Conservation (phyloP, 1,284 basidiomycete genomes). For the Trichosporon sp. region DNA sequence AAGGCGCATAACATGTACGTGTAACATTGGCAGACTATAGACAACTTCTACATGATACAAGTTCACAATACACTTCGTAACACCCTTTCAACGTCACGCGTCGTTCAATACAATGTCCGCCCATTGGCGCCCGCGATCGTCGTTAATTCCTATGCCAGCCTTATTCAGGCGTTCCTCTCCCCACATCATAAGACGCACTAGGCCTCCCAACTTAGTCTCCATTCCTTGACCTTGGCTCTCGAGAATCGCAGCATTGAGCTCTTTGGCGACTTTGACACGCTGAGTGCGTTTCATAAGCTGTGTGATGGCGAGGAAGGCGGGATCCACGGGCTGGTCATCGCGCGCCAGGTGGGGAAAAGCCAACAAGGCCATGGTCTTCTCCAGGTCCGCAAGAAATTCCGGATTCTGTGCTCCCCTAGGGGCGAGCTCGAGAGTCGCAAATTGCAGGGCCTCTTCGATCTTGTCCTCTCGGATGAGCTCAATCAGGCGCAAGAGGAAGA, state of each 20-base stretch:
- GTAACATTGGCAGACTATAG: neutral
- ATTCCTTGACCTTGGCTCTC: conserved; percentile 85
- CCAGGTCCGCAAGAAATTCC: conserved; percentile 84
- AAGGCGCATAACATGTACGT: too few species aligned
- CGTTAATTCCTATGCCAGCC: conserved; percentile 24
- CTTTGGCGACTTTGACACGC: conserved; percentile 78
- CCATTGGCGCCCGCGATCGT: conserved; percentile 17
- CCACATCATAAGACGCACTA: conserved; percentile 81
- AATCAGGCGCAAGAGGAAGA: conserved; percentile 90
- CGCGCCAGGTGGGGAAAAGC: conserved; percentile 65
- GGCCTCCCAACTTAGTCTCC: conserved; percentile 81
- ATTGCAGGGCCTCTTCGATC: conserved; percentile 72
- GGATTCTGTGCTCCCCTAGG: conserved; percentile 92
- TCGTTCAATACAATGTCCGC: conserved; percentile 11
- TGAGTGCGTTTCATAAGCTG: conserved; percentile 73
- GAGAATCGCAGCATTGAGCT: conserved; percentile 91
- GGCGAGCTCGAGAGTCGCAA: conserved; percentile 89
- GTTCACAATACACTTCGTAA: neutral
- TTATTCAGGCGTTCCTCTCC: conserved; percentile 75
- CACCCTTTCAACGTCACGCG: neutral
- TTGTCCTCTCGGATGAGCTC: conserved; percentile 83
- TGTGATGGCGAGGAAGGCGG: conserved; percentile 40
- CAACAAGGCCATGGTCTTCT: conserved; percentile 89
- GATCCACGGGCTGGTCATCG: conserved; percentile 35
- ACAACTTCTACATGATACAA: neutral